Percentiles rank a stretch among this genome's conserved stretches.
These are phyloP conservation scores for Antitrichia curtipendula DNA, from an alignment of 225 moss, liverwort and hornwort genomes.

Conservation along the genomic window DNA sequence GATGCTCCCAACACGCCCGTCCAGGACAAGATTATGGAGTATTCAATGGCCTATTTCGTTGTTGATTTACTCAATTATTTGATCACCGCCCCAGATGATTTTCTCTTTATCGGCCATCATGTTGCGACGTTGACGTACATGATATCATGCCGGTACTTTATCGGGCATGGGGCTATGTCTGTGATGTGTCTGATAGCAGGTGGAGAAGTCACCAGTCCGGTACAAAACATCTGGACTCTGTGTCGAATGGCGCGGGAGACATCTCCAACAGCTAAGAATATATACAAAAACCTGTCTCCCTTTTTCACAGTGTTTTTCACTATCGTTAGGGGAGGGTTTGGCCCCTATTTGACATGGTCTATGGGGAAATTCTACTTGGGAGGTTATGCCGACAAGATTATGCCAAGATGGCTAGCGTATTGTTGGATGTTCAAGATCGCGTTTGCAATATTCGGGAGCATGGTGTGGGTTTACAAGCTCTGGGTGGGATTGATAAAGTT, in stretches of 20 bases:
- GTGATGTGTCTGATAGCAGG: slow-evolving; percentile 95
- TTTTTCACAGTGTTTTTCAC: slow-evolving; percentile 92
- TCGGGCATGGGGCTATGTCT: slow-evolving; percentile 50
- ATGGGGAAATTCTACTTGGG: slow-evolving; percentile 69
- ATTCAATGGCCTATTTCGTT: slow-evolving; percentile 96
- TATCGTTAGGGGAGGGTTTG: slow-evolving; percentile 65
- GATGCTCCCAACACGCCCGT: slow-evolving; percentile 63
- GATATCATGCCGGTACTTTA: slow-evolving; percentile 77
- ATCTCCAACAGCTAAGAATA: slow-evolving; percentile 52
- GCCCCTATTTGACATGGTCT: slow-evolving; percentile 70
- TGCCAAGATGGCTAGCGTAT: slow-evolving; percentile 88
- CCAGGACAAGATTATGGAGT: slow-evolving; percentile 90
- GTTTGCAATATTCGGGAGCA: slow-evolving; percentile 83
- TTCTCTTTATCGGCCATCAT: slow-evolving; percentile 91
- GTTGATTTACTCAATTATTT: slow-evolving; percentile 78
- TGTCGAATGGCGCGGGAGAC: slow-evolving; percentile 62
- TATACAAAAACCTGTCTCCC: slow-evolving; percentile 71
- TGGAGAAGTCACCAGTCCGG: slow-evolving; percentile 79
- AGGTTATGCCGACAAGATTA: slow-evolving; percentile 65
- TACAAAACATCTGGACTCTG: slow-evolving; percentile 93
- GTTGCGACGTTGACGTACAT: slow-evolving; percentile 92
- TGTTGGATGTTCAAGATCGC: slow-evolving; percentile 93
- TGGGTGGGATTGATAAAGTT: slow-evolving; percentile 88
- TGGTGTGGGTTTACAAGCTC: slow-evolving; percentile 95
- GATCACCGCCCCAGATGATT: slow-evolving; percentile 76